A percentile compares a stretch with the other conserved stretches of the same genome.
Conservation (phyloP, 2,329 filamentous ascomycete genomes). For the Balansia obtecta region DNA sequence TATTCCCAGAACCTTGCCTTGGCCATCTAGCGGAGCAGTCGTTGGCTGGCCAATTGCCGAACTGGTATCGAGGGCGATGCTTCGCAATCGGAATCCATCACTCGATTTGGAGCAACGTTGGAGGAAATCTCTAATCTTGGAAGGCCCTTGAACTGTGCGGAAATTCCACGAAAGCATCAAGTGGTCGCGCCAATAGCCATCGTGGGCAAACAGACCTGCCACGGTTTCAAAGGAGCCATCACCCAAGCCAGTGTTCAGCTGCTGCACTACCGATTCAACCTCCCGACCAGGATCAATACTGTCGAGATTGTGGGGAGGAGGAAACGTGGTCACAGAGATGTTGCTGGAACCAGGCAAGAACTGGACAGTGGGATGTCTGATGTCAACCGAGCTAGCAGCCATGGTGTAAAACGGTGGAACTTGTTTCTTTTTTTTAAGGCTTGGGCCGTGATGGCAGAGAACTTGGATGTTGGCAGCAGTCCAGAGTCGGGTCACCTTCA, state of each 20-base stretch:
- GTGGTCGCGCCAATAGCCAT: constrained; percentile 47
- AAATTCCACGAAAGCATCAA: constrained; percentile 44
- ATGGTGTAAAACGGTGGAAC: not conserved
- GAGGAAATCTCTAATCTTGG: constrained; percentile 28
- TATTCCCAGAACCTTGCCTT: constrained; percentile 37
- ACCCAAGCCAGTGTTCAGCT: constrained; percentile 28
- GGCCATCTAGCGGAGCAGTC: constrained; percentile 33
- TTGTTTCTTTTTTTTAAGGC: too few species aligned
- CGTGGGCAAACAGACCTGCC: constrained; percentile 26
- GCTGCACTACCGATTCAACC: constrained; percentile 23
- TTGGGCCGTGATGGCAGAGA: too few species aligned
- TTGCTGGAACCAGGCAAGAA: constrained; percentile 40
- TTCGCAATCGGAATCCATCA: constrained; percentile 28
- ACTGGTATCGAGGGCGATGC: constrained; percentile 33
- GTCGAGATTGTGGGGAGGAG: constrained; percentile 15
- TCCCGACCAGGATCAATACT: constrained; percentile 23
- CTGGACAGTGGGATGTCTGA: not conserved
- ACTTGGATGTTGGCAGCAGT: too few species aligned
- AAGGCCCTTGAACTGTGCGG: constrained; percentile 33
- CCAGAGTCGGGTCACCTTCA: too few species aligned
- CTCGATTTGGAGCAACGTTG: constrained; percentile 15
- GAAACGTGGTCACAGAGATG: constrained; percentile 33
- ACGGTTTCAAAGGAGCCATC: constrained; percentile 22
- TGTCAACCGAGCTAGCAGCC: not conserved
- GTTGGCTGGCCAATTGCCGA: constrained; percentile 30